Evolutionary conservation across 108 stramenopile species (phyloP), one percentile per base, ranked within the genome.

Genomic region (Skeletonema potamos): DNA sequence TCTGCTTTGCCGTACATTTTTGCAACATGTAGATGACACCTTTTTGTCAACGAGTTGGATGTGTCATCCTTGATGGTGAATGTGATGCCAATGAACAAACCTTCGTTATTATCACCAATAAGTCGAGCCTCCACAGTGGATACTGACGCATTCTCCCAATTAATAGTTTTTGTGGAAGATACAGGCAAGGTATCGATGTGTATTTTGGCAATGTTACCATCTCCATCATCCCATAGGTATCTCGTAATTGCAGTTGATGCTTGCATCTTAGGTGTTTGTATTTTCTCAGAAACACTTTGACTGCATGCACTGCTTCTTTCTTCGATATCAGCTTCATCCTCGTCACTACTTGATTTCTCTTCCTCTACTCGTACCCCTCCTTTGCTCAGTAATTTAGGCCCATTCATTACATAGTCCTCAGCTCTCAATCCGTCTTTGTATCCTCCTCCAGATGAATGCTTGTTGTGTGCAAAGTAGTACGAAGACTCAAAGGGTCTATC

Each of bases 381-480:
- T 48, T 76, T 82, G 24, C 76, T 77, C 54, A 94, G 76, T 20
- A 94, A 81, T 43, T 83, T 77, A 18, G 93, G 93, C 28, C 81
- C 79, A 70, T 94, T 92, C 93, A 94, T 94, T 13, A 71, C 71
- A 66, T 87, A 94, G 69, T 94, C 93, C 65, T 90, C 89, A 71
- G 88, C 87, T 41, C 73, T 65, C 26, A 94, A 67, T 33, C 93
- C 93, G 81, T 94, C 93, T 39, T 80, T 81, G 66, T 94, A 94
- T 6, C 93, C 93, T 39, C 93, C 93, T 20, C 69, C 62, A 8
- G 63, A 48, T 2, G 62, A 65, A 20, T 70, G 69, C 24, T 62
- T 36, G 27, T 75, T 75, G 68, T 93, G 92, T n/a, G 92, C 92
- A 66, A 89, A 93, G 66, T 91, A 93, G 54, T 93, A 93, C 11